phyloP scores from a whole-genome alignment of 1,139 yeast genomes.

The Yamadazyma sp. region DNA sequence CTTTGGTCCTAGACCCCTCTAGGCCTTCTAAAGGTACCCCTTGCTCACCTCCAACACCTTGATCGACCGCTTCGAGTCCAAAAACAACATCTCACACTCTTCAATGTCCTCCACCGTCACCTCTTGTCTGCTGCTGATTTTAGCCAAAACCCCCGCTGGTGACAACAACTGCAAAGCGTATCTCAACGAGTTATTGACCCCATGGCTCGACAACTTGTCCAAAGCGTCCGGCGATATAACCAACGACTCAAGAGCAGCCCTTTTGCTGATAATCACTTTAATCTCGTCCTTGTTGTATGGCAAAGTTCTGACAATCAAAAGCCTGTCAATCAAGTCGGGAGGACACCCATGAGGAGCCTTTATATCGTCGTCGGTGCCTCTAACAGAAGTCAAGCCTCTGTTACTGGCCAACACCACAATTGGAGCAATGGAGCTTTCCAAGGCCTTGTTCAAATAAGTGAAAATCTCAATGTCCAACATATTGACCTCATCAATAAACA shows the following conservation, averaged over 20 bases:
- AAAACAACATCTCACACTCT: conserved; percentile 80
- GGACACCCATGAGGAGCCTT: conserved; percentile 97
- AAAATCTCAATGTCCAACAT: conserved; percentile 97
- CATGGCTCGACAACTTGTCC: conserved; percentile 68
- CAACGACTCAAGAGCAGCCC: conserved; percentile 75
- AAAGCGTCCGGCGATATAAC: conserved; percentile 66
- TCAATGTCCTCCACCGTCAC: conserved; percentile 72
- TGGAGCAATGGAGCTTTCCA: conserved; percentile 91
- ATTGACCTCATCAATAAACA: conserved; percentile 96
- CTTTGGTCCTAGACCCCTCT: too few relatives aligned
- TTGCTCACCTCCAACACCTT: conserved; percentile 61
- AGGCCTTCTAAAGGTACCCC: conserved; percentile 39
- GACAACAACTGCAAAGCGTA: conserved; percentile 89
- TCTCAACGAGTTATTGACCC: conserved; percentile 76
- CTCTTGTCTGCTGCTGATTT: conserved; percentile 69
- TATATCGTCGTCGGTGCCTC: conserved; percentile 85
- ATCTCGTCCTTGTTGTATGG: conserved; percentile 87
- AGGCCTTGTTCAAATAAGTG: conserved; percentile 89
- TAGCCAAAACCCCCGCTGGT: conserved; percentile 84
- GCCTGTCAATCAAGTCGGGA: conserved; percentile 87
- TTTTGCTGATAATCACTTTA: conserved; percentile 73
- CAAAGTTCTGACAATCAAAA: conserved; percentile 85
- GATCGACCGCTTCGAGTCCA: conserved; percentile 88
- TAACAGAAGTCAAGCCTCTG: conserved; percentile 86
- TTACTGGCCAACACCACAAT: conserved; percentile 93